Percentiles rank a stretch among this genome's conserved stretches.
phyloP scores from a whole-genome alignment of 2,329 filamentous ascomycete genomes.

The Penicillium digitatum region DNA sequence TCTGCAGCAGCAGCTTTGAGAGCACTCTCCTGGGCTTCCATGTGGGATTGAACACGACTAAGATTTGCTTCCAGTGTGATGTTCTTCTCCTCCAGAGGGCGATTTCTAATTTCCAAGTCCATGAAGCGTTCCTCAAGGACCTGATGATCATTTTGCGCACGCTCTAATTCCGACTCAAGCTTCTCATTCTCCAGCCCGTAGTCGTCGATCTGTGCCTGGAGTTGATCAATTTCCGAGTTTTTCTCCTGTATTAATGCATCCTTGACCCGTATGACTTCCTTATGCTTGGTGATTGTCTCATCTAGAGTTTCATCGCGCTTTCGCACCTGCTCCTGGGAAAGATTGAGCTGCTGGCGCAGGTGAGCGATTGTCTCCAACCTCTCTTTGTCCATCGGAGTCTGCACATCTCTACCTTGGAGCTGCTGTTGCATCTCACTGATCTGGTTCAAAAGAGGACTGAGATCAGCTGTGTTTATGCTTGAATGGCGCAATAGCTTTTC shows the following conservation, averaged over 20 bases:
- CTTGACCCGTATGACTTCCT: conserved; percentile 32
- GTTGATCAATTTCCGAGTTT: conserved; percentile 35
- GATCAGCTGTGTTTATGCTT: conserved; percentile 18
- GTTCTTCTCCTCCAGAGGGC: conserved; percentile 39
- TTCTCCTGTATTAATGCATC: conserved; percentile 37
- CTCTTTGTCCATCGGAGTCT: conserved; percentile 26
- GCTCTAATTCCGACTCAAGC: conserved; percentile 34
- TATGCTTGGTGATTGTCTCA: conserved; percentile 31
- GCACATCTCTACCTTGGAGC: conserved; percentile 25
- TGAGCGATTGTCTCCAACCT: conserved; percentile 31
- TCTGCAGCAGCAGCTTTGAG: conserved; percentile 38
- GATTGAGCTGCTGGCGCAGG: conserved; percentile 33
- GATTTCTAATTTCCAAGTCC: conserved; percentile 33
- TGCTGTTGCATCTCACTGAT: conserved; percentile 33
- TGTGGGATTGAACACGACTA: conserved; percentile 33
- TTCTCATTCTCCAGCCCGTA: conserved; percentile 35
- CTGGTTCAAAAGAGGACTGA: conserved; percentile 30
- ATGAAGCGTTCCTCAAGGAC: conserved; percentile 34
- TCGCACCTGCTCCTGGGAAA: conserved; percentile 33
- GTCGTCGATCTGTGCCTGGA: conserved; percentile 35
- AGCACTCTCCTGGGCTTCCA: conserved; percentile 37
- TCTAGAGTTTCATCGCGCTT: conserved; percentile 36
- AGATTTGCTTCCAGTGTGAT: conserved; percentile 36
- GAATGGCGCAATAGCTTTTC: conserved; percentile 25
- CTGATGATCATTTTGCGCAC: conserved; percentile 32